A percentile compares a stretch with the other conserved stretches of the same genome.
These are phyloP conservation scores for Psilocybe cyanescens DNA, from an alignment of 768 basidiomycete species.

Conservation along the genomic window DNA sequence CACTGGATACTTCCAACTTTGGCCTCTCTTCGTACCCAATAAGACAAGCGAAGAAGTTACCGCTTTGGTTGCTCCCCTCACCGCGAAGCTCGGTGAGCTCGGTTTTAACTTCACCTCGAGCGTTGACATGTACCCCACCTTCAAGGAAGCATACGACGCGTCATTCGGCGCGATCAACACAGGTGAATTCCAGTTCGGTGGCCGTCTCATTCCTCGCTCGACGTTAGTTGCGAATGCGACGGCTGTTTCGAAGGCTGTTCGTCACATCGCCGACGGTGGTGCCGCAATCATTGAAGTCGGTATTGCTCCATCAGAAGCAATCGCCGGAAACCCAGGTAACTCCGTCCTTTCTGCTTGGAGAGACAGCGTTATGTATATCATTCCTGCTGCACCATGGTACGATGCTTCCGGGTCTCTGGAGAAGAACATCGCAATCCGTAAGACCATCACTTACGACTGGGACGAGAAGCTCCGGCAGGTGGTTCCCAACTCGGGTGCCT, in stretches of 20 bases:
- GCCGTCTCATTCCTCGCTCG: neutral
- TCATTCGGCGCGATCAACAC: neutral
- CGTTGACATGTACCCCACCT: neutral
- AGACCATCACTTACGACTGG: neutral
- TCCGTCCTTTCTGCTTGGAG: neutral
- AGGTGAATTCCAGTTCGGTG: slow-evolving; percentile 2
- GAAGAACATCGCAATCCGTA: neutral
- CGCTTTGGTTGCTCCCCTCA: neutral
- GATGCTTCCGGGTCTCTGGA: neutral
- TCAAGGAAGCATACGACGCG: neutral
- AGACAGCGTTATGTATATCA: neutral
- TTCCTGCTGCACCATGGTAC: slow-evolving; percentile 1
- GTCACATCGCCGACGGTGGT: neutral
- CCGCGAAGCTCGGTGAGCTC: neutral
- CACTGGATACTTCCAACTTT: neutral
- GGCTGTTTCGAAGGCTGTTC: neutral
- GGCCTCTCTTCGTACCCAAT: neutral
- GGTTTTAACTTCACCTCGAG: neutral
- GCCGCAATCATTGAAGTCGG: neutral
- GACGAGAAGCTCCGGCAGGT: neutral
- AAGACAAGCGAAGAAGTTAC: neutral
- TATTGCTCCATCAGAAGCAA: neutral
- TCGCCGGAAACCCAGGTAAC: neutral
- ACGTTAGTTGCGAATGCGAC: neutral
- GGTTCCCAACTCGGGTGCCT: slow-evolving; percentile 4